These are phyloP conservation scores for Rhodocollybia butyracea DNA, from an alignment of 768 basidiomycete species.

Conservation along the genomic window DNA sequence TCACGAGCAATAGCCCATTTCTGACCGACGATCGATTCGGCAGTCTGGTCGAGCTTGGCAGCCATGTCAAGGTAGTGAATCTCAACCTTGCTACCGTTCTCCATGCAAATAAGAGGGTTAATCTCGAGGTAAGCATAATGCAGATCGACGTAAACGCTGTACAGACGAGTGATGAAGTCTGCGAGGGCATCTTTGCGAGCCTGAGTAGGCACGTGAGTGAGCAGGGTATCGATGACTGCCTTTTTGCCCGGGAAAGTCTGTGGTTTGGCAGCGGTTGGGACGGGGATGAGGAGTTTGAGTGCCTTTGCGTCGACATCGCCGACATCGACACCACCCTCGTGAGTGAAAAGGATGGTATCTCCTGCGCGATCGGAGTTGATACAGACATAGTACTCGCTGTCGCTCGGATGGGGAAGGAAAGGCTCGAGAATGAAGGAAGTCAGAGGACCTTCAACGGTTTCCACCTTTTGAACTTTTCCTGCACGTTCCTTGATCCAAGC, in stretches of 20 bases:
- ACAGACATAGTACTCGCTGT: constrained; percentile 98
- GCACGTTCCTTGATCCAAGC: constrained; percentile 86
- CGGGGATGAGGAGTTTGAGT: constrained; percentile 80
- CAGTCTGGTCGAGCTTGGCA: constrained; percentile 98
- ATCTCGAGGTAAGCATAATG: constrained; percentile 99
- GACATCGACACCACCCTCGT: constrained; percentile 97
- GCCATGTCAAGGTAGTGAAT: constrained; percentile 99
- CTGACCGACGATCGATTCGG: constrained; percentile 95
- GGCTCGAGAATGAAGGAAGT: constrained; percentile 99
- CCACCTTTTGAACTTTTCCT: constrained; percentile 93
- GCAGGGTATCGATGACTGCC: constrained; percentile 68
- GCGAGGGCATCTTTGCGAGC: constrained; percentile 88
- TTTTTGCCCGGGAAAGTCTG: constrained; percentile 81
- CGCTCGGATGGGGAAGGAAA: constrained; percentile 92
- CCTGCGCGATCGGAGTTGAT: constrained; percentile 94
- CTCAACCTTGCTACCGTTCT: constrained; percentile 46
- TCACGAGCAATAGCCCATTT: constrained; percentile 99
- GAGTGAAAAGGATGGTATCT: constrained; percentile 96
- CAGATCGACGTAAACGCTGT: constrained; percentile 96
- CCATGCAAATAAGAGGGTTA: constrained; percentile 92
- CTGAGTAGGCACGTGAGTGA: constrained; percentile 71
- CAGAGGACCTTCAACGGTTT: constrained; percentile 89
- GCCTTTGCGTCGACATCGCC: constrained; percentile 99
- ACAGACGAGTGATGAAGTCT: constrained; percentile 93
- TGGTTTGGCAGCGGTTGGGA: constrained; percentile 36